These are phyloP conservation scores for Anaeromyces robustus DNA, from an alignment of 192 early-diverging fungal species.

Conservation along the genomic window DNA sequence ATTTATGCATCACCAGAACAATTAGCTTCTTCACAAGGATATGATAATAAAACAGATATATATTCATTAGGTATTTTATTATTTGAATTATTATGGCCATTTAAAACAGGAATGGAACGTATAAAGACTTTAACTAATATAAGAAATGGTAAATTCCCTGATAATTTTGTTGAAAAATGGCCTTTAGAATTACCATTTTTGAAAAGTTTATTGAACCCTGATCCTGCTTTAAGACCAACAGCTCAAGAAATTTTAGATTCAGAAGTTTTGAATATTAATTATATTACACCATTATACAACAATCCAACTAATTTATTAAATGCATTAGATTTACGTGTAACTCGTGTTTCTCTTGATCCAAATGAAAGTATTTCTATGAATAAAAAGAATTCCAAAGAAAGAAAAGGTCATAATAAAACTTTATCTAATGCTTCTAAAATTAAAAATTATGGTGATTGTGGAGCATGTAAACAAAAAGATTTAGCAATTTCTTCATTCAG, in stretches of 20 bases:
- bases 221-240: conserved; percentile 52
- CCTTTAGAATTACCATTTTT: conserved; percentile 70
- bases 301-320: background rate
- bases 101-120: conserved; percentile 84
- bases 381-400: background rate
- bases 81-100: conserved; percentile 84
- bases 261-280: background rate
- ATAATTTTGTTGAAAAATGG: conserved; percentile 43
- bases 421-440: background rate
- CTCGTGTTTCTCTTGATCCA: background rate
- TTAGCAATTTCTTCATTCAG: background rate
- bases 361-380: background rate
- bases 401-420: background rate
- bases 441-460: background rate
- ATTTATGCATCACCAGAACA: conserved; percentile 9
- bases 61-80: conserved; percentile 94
- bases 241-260: conserved; percentile 43
- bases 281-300: background rate
- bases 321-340: background rate
- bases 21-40: conserved; percentile 8
- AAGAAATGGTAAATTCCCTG: conserved; percentile 44
- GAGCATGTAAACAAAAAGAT: background rate
- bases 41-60: conserved; percentile 52
- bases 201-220: conserved; percentile 61
- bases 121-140: conserved; percentile 46